Evolutionary conservation across 352 stramenopile genomes (phyloP).

Genomic region (Aphanomyces astaci): DNA sequence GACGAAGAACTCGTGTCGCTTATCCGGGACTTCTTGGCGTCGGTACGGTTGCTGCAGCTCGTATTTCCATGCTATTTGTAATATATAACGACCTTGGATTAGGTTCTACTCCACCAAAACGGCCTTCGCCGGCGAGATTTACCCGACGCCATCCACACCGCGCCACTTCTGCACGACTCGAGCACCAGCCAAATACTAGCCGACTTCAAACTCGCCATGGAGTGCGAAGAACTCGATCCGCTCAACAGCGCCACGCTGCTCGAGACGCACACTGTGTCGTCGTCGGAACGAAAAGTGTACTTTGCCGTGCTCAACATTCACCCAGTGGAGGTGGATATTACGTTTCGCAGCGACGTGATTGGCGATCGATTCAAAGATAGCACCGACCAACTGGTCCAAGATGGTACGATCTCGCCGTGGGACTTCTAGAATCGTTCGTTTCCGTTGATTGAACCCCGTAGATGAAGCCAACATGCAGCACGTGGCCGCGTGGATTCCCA

Average conservation of each 20-base stretch:
- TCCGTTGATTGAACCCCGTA: too few species aligned
- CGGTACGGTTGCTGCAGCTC: background rate
- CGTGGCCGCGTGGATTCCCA: conserved; percentile 71
- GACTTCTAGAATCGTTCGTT: background rate
- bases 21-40: conserved; percentile 43
- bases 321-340: conserved; percentile 83
- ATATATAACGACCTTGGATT: conserved; percentile 71
- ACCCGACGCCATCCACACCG: conserved; percentile 42
- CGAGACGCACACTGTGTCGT: conserved; percentile 48
- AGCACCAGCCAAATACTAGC: conserved; percentile 64
- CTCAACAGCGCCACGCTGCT: conserved; percentile 48
- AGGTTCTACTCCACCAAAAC: conserved; percentile 56
- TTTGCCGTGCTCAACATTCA: conserved; percentile 84
- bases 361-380: background rate
- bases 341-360: conserved; percentile 72
- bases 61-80: conserved; percentile 59
- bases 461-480: conserved; percentile 14
- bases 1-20: conserved; percentile 80
- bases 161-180: conserved; percentile 76
- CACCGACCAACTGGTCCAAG: background rate
- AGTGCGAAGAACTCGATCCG: conserved; percentile 69
- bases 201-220: conserved; percentile 73
- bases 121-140: conserved; percentile 28
- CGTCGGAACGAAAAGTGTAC: conserved; percentile 74
- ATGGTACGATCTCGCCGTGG: conserved; percentile 9